phyloP scores from a whole-genome alignment of 441 rosid species.

The Populus hybrid region DNA sequence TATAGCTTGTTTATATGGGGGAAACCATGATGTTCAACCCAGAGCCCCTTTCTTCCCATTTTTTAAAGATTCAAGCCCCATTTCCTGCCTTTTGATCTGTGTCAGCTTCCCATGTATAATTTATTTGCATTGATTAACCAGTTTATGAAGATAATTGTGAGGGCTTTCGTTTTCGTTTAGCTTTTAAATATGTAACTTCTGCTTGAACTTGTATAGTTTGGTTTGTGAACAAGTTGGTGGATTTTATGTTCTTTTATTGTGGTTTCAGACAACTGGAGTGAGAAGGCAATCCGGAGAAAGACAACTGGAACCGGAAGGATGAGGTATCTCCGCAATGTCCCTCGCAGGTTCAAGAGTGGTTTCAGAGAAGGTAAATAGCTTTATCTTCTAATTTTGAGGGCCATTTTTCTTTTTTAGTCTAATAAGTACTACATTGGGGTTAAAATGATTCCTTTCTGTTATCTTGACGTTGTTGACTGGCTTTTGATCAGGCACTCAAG shows the following conservation, averaged over 20 bases:
- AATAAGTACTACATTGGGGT: background rate
- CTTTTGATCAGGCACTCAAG: slow-evolving; percentile 49
- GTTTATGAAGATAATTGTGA: background rate
- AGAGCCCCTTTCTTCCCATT: too few species aligned
- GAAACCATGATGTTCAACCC: too few species aligned
- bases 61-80: background rate
- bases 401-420: too few species aligned
- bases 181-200: background rate
- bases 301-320: slow-evolving; percentile 92
- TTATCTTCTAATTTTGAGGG: background rate
- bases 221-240: background rate
- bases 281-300: slow-evolving; percentile 84
- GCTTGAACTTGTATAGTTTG: background rate
- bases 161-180: background rate
- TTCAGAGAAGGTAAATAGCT: slow-evolving; percentile 70
- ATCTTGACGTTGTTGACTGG: background rate
- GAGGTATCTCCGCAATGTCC: slow-evolving; percentile 83
- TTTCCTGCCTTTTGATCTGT: background rate
- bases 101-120: background rate
- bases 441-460: background rate
- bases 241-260: background rate
- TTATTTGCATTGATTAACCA: background rate
- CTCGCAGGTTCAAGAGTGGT: slow-evolving; percentile 88
- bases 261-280: slow-evolving; percentile 77
- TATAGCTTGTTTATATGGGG: too few species aligned